Evolutionary conservation across 305 asterid species (phyloP).

Genomic region (Fraxinus xanthoxyloides): DNA sequence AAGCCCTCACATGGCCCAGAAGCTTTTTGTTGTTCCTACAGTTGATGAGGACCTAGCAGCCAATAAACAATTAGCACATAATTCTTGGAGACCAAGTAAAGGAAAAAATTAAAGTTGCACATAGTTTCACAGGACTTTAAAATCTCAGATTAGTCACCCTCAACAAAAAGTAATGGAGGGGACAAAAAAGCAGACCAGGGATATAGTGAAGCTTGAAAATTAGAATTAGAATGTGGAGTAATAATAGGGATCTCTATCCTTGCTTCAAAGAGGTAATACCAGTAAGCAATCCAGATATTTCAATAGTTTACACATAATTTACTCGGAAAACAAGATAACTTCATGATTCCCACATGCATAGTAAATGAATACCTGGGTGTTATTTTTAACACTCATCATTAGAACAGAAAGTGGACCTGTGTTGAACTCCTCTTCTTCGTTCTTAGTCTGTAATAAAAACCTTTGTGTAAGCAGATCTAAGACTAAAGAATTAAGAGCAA

Average conservation of each 20-base stretch:
- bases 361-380: conserved; percentile 63
- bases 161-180: background rate
- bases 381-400: conserved; percentile 91
- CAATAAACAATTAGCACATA: conserved; percentile 14
- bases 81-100: background rate
- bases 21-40: conserved; percentile 92
- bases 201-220: background rate
- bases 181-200: background rate
- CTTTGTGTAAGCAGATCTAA: background rate
- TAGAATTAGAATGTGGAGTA: background rate
- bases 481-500: background rate
- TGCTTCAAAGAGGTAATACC: background rate
- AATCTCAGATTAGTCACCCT: background rate
- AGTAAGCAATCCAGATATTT: background rate
- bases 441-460: conserved; percentile 47
- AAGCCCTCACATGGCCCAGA: conserved; percentile 89
- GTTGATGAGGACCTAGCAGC: conserved; percentile 77
- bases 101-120: background rate
- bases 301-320: background rate
- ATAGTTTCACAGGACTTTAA: background rate
- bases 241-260: background rate
- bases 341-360: background rate
- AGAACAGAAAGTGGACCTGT: conserved; percentile 90
- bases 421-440: conserved; percentile 94
- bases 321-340: background rate